Evolutionary conservation across 495 filamentous ascomycete species (phyloP), one percentile per base, ranked within the genome.

Genomic region (Aspergillus conjunctus): DNA sequence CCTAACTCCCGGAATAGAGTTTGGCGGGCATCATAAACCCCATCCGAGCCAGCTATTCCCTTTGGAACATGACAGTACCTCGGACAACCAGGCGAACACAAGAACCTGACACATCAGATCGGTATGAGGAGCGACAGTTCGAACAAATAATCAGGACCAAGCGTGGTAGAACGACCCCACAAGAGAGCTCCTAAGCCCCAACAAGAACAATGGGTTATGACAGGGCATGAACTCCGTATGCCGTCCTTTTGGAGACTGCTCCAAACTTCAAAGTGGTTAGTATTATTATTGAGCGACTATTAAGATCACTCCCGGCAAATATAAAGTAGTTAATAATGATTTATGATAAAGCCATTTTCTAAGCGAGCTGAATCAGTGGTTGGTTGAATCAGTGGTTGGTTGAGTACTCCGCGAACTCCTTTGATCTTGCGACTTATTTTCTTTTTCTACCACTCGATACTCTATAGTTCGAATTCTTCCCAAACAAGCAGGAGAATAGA

Each of bases 31-130:
- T 41, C 3, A 41, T 41, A n/a, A 41, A 41, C 37, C 11, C 37
- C 15, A 41, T 21, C 26, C 5, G 26, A 26, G 26, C 26, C 26
- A 26, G 26, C 26, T 26, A 5, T 26, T 26, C 26, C 26, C 26
- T 46, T 46, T 53, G 51, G 30, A 33, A 1, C 12, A 20, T 5
- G 54, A 41, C 33, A 26, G 26, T 26, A 26, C 5, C 26, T 26
- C 5, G 26, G 26, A 26, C 26, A 26, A 5, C 26, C 5, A 26
- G 26, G 26, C 26, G 26, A 26, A 26, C 26, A 22, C 0, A 41
- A 18, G 18, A 50, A 6, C 18, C 45, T 58, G 56, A 58, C 45
- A 51, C 46, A 51, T 58, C 45, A 41, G 46, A 51, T 30, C 31
- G 45, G n/a, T n/a, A n/a, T n/a, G n/a, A n/a, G 32, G 56, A 26